Percentiles rank a stretch among this genome's conserved stretches.
Conservation (phyloP, 1,284 basidiomycete genomes). For the Pseudozyma thailandica region DNA sequence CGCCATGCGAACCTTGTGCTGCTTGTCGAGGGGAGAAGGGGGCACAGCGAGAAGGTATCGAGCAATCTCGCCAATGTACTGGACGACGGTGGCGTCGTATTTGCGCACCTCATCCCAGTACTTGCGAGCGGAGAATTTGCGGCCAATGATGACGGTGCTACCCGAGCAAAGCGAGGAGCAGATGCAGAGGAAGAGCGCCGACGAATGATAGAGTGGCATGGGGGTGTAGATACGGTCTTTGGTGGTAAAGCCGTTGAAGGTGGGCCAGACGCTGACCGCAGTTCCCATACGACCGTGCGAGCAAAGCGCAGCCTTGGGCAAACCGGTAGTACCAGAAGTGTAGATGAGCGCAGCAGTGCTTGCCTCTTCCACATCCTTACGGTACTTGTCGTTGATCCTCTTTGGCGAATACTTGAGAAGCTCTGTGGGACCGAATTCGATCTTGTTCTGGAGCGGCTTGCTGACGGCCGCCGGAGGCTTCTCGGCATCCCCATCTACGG, state of each 20-base stretch:
- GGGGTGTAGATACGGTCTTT: slow-evolving; percentile 67
- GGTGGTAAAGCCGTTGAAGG: slow-evolving; percentile 46
- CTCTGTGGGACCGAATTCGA: slow-evolving; percentile 50
- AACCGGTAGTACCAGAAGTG: slow-evolving; percentile 61
- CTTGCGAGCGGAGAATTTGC: slow-evolving; percentile 66
- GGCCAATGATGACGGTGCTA: slow-evolving; percentile 67
- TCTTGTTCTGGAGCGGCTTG: slow-evolving; percentile 35
- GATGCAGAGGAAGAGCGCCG: slow-evolving; percentile 65
- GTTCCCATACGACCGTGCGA: slow-evolving; percentile 65
- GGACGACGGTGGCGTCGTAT: slow-evolving; percentile 66
- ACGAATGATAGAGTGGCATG: slow-evolving; percentile 67
- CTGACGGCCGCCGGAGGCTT: slow-evolving; percentile 26
- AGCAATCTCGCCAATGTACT: slow-evolving; percentile 68
- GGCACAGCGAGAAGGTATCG: slow-evolving; percentile 67
- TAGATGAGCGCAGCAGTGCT: slow-evolving; percentile 59
- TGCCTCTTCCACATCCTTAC: slow-evolving; percentile 43
- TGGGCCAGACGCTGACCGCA: slow-evolving; percentile 57
- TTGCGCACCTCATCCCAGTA: slow-evolving; percentile 67
- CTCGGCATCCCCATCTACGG: slow-evolving; percentile 42
- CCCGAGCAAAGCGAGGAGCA: slow-evolving; percentile 56
- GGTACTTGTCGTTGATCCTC: slow-evolving; percentile 41
- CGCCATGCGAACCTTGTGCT: slow-evolving; percentile 68
- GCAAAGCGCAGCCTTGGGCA: slow-evolving; percentile 68
- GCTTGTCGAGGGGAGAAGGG: slow-evolving; percentile 63
- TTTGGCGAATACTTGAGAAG: slow-evolving; percentile 46